Base-by-base conservation (phyloP, 306 rosid species). In the Prunus salicina region DNA sequence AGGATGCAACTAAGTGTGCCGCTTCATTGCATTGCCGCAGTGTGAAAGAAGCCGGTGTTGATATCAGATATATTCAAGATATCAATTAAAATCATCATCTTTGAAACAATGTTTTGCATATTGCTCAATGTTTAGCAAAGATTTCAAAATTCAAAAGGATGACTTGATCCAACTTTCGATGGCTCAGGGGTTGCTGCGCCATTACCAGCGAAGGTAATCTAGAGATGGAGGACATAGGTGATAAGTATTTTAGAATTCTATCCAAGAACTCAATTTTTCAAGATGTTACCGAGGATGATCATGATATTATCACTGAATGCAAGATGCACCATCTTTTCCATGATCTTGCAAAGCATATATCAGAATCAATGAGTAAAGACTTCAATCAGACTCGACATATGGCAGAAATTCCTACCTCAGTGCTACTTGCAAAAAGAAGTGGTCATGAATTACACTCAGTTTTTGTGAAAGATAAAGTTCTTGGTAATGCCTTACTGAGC, bases 71-170 rank as follows among this genome's bases (percentile, higher is more conserved):
- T 30, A 28, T 28, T 28, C 30, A 28, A 28, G 30, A 28, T 28
- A 28, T 68, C 27, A 71, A 47, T 28, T 76, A 10, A 58, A 73
- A 13, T 41, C 46, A 8, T 25, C 74, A 3, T 27, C 80, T 5
- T 43, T 76, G 11, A 76, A 76, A 58, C 74, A 76, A 67, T 76
- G 80, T 27, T 76, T 76, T 34, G 41, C 41, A 34, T 34, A 34
- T 34, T 34, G 8, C 41, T 34, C 41, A 34, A 34, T 34, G 41
- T 68, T 9, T 12, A 34, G 41, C 3, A 27, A 57, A 32, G 75
- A 46, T 51, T 55, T 6, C 5, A 12, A 57, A 46, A 55, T 76
- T 0, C 10, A 10, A 19, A 76, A 56, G 34, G 69, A 64, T 12
- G 61, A 41, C 30, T 56, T 75, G 15, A 20, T 75, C 16, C 51